Base-by-base conservation (phyloP, 1,284 basidiomycete genomes). In the Fomitopsis schrenkii region DNA sequence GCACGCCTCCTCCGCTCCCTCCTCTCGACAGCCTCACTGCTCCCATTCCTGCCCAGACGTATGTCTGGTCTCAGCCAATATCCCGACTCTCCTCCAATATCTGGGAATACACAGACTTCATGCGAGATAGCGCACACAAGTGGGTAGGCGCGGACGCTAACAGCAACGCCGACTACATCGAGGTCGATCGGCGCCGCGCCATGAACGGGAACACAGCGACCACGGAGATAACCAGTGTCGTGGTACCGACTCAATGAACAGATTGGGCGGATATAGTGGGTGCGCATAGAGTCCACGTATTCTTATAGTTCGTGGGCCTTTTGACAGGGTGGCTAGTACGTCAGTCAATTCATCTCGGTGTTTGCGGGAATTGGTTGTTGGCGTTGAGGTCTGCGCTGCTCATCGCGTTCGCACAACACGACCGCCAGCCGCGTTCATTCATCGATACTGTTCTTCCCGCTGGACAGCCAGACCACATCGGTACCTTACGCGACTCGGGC, bases 71-170 rank as follows among this genome's bases (percentile, higher is more conserved):
- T n/a, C 72, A 68, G 2, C 72, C 81, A 0, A 59, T 79, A 7
- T 66, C 72, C 0, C 64, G 74, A 14, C 77, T 96, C 10, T 78
- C 85, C 42, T 79, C 84, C 0, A 76, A 79, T 22, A 74, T 91
- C 1, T 97, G 95, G 94, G 83, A 84, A 17, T 95, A 86, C 69
- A 85, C 85, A 14, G 83, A 85, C 7, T 94, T 94, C 66, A 80
- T 93, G 33, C 73, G 75, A 66, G 79, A 87, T 55, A 88, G 84
- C 63, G 85, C 88, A 2, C 84, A 83, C 80, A 88, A 87, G 63
- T 94, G 91, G 91, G 80, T 90, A 50, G 83, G 81, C 0, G 40
- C 66, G 8, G 72, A 59, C 4, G 69, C 72, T 7, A 59, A 64
- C 8, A 62, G 68, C 4, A 76, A 77, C 9, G 65, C 74, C 44